Evolutionary conservation across 495 filamentous ascomycete species (phyloP).

Genomic region (Penicillium egyptiacum): DNA sequence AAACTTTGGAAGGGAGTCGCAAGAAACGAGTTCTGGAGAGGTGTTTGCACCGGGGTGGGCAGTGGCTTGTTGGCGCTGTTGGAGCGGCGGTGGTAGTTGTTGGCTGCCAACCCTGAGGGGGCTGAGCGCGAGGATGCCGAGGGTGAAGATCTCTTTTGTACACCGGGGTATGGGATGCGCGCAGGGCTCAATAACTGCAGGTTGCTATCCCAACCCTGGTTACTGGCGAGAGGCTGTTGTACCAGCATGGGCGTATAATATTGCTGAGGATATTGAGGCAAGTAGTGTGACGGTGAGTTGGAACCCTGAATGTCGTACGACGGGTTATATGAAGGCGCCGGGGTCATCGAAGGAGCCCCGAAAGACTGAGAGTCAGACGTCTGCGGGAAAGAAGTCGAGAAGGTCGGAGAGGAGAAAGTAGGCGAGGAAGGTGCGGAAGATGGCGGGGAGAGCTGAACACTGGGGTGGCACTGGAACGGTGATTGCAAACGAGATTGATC

Average conservation of each 20-base stretch:
- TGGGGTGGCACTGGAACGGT: constrained; percentile 39
- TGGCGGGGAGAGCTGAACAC: constrained; percentile 41
- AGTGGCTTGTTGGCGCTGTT: constrained; percentile 45
- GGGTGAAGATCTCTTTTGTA: constrained; percentile 40
- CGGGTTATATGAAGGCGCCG: constrained; percentile 46
- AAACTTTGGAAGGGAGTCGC: constrained; percentile 49
- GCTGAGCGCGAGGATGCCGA: constrained; percentile 36
- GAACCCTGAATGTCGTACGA: constrained; percentile 40
- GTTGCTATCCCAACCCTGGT: constrained; percentile 45
- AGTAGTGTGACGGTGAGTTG: constrained; percentile 36
- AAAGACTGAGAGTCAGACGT: constrained; percentile 38
- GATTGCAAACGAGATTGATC: constrained; percentile 35
- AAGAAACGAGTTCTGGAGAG: constrained; percentile 45
- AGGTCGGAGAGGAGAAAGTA: constrained; percentile 43
- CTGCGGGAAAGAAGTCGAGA: constrained; percentile 38
- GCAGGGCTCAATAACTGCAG: constrained; percentile 43
- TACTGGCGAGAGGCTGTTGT: constrained; percentile 39
- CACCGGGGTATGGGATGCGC: constrained; percentile 35
- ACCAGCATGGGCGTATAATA: constrained; percentile 47
- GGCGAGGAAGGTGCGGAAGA: constrained; percentile 46
- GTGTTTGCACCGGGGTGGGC: constrained; percentile 50
- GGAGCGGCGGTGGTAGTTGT: constrained; percentile 35
- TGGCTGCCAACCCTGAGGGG: constrained; percentile 20
- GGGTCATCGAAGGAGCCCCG: constrained; percentile 52
- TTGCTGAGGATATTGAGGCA: constrained; percentile 33